phyloP scores from a whole-genome alignment of 305 asterid species.

The Plantago rigida region DNA sequence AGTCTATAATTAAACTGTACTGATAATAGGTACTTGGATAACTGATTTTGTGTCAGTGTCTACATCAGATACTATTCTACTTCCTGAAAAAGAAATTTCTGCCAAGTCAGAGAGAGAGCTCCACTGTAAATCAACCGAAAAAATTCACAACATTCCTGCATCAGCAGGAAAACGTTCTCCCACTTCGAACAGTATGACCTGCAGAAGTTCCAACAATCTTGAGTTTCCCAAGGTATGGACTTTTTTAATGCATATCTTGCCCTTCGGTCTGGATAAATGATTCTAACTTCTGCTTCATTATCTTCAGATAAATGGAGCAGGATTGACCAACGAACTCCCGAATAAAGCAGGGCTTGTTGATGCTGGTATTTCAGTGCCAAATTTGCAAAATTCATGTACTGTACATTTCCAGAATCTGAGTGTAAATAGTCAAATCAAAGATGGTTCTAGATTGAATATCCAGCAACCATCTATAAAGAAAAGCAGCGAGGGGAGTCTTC shows the following conservation, averaged over 20 bases:
- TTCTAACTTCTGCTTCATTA: constrained; percentile 15
- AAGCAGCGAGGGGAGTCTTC: constrained; percentile 32
- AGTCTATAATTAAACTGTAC: constrained; percentile 20
- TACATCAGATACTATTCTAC: constrained; percentile 23
- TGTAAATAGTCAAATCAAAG: constrained; percentile 31
- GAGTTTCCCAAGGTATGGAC: constrained; percentile 30
- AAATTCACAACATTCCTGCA: constrained; percentile 24
- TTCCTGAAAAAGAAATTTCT: constrained; percentile 28
- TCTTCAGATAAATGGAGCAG: constrained; percentile 31
- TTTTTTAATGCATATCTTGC: constrained; percentile 11
- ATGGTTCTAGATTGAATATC: constrained; percentile 29
- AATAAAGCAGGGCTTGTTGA: constrained; percentile 28
- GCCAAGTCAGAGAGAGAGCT: constrained; percentile 27
- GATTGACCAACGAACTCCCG: constrained; percentile 25
- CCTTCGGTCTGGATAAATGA: constrained; percentile 21
- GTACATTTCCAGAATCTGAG: constrained; percentile 25
- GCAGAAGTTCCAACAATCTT: constrained; percentile 32
- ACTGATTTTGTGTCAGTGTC: constrained; percentile 26
- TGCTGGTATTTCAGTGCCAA: constrained; percentile 29
- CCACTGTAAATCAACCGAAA: constrained; percentile 22
- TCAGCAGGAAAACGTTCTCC: constrained; percentile 28
- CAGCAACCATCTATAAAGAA: constrained; percentile 26
- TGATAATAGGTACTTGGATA: constrained; percentile 27
- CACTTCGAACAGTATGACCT: constrained; percentile 26
- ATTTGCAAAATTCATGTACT: constrained; percentile 32